Evolutionary conservation across 2,329 filamentous ascomycete species (phyloP), one percentile per base, ranked within the genome.

Genomic region (Phialemonium atrogriseum): DNA sequence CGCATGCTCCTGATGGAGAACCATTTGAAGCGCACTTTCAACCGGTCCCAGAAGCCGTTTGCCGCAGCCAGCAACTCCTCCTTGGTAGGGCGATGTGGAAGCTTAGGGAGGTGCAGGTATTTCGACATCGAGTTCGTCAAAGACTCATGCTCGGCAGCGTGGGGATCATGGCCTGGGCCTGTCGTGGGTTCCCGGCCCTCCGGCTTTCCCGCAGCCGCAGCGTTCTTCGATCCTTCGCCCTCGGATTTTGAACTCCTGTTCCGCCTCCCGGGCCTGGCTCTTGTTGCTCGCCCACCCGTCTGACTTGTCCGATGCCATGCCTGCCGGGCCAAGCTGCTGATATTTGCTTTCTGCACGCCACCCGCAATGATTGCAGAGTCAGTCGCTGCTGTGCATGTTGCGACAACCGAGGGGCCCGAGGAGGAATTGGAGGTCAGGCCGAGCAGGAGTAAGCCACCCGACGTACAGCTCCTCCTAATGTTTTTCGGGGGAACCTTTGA

Each of bases 21-120:
- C 91, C 91, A 98, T 59, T 98, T 98, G 64, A 96, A 93, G 24
- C 87, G 81, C 15, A 96, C 84, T 50, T 82, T 86, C 26, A 95
- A 59, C 29, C 91, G 76, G 40, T 93, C 81, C 79, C 86, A 91
- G 55, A 96, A 95, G 2, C 88, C 88, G 14, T 79, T 95, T 21
- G 91, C 87, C 5, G 91, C 89, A 13, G 84, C 82, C 21, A 98
- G 67, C 17, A 98, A 70, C 56, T 98, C 91, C 53, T 95, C 88
- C 52, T 94, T 95, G 7, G 81, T 89, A 5, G 91, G 89, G 13
- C 88, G 73, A 61, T 95, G 86, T n/a, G 81, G 76, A 34, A 81
- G 55, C 36, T 48, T 41, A 7, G 53, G 52, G 18, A 64, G 48
- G 48, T 76, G 68, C 7, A 77, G 48, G 43, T 80, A 80, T 44